These are phyloP conservation scores for Phlegmacium glaucopus DNA, from an alignment of 768 basidiomycete species.

Conservation along the genomic window DNA sequence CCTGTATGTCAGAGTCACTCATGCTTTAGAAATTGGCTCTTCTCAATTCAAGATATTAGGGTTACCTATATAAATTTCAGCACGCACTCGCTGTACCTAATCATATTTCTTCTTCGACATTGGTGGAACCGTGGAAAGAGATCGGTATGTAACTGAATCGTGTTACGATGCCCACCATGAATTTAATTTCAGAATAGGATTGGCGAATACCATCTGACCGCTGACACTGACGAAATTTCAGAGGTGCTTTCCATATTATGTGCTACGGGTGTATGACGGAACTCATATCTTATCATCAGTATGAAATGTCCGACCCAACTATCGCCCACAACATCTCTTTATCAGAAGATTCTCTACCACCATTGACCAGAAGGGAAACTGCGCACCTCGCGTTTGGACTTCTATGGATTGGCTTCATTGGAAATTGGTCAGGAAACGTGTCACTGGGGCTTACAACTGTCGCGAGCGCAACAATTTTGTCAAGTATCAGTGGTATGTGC, in stretches of 20 bases:
- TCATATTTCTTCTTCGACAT: conserved; percentile 25
- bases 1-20: conserved; percentile 42
- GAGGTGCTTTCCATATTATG: conserved; percentile 2
- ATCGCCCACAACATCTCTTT: not conserved
- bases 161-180: not conserved
- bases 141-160: conserved; percentile 5
- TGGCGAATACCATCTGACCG: conserved; percentile 22
- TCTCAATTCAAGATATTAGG: conserved; percentile 21
- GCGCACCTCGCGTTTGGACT: conserved; percentile 75
- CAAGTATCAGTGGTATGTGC: conserved; percentile 79
- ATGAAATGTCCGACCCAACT: not conserved
- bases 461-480: conserved; percentile 88
- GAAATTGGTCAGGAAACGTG: conserved; percentile 89
- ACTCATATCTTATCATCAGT: not conserved
- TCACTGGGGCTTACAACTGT: conserved; percentile 89
- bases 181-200: conserved; percentile 5
- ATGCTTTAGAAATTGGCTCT: conserved; percentile 29
- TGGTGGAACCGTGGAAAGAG: conserved; percentile 12
- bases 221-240: conserved; percentile 7
- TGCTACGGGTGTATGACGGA: not conserved
- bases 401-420: conserved; percentile 89
- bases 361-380: conserved; percentile 54
- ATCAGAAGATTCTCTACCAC: conserved; percentile 11
- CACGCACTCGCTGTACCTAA: conserved; percentile 52
- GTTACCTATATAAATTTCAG: conserved; percentile 84